phyloP scores from a whole-genome alignment of 1,139 yeast species.

The Yamadazyma mexicana region DNA sequence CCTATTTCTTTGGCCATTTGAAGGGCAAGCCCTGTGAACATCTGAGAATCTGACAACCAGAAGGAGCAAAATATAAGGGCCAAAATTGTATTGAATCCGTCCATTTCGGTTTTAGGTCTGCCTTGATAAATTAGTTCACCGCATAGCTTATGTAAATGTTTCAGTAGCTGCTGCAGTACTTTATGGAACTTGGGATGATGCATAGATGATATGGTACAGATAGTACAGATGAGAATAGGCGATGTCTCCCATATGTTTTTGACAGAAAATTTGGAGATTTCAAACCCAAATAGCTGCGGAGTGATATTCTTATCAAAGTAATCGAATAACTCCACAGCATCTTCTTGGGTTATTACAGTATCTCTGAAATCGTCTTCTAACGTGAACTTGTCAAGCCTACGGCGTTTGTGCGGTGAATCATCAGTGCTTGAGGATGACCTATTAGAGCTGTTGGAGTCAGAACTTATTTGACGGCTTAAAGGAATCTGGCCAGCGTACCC shows the following conservation, averaged over 20 bases:
- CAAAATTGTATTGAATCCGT: conserved; percentile 59
- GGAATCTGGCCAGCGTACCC: conserved; percentile 1
- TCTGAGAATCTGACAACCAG: conserved; percentile 66
- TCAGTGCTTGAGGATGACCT: conserved; percentile 2
- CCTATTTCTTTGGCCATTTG: conserved; percentile 63
- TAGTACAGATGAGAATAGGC: conserved; percentile 61
- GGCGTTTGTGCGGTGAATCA: conserved; percentile 6
- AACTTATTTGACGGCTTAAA: conserved; percentile 9
- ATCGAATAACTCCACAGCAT: conserved; percentile 52
- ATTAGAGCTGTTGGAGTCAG: background rate
- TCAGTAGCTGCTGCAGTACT: conserved; percentile 40
- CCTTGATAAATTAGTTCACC: conserved; percentile 45
- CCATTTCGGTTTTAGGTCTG: conserved; percentile 43
- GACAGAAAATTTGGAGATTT: conserved; percentile 50
- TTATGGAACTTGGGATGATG: conserved; percentile 52
- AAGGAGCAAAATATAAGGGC: conserved; percentile 68
- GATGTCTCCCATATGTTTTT: conserved; percentile 55
- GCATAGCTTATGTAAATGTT: conserved; percentile 47
- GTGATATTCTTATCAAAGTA: conserved; percentile 59
- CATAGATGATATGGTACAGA: conserved; percentile 62
- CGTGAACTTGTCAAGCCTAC: conserved; percentile 5
- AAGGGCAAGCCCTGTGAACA: conserved; percentile 67
- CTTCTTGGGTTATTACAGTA: conserved; percentile 33
- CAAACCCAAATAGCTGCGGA: conserved; percentile 68
- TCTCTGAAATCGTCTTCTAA: conserved; percentile 36